These are phyloP conservation scores for Butyriboletus loyo DNA, from an alignment of 768 basidiomycete species.

Conservation along the genomic window DNA sequence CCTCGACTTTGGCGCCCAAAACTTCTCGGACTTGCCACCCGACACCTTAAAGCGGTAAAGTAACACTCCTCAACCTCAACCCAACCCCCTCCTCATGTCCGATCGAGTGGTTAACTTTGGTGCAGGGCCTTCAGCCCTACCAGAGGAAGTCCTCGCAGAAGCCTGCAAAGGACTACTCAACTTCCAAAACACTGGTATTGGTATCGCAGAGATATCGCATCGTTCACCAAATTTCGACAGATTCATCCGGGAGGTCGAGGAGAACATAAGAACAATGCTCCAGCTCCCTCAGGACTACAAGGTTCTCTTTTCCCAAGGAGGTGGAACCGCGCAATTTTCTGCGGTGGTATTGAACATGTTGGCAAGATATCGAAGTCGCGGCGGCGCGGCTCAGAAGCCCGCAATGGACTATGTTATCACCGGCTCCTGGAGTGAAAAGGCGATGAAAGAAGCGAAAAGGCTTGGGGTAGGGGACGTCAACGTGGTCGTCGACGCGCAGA, in stretches of 20 bases:
- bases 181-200: slow-evolving; percentile 88
- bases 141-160: slow-evolving; percentile 79
- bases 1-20: neutral
- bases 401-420: slow-evolving; percentile 87
- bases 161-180: slow-evolving; percentile 85
- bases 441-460: slow-evolving; percentile 75
- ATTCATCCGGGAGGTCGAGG: slow-evolving; percentile 60
- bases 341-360: slow-evolving; percentile 90
- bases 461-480: slow-evolving; percentile 59
- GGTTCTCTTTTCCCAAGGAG: slow-evolving; percentile 93
- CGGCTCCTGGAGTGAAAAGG: slow-evolving; percentile 90
- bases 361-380: slow-evolving; percentile 74
- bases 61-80: neutral
- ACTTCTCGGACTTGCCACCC: neutral
- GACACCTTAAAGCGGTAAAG: neutral
- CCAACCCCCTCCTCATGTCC: slow-evolving; percentile 18
- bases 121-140: slow-evolving; percentile 91
- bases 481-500: slow-evolving; percentile 68
- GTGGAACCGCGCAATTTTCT: slow-evolving; percentile 89
- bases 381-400: slow-evolving; percentile 55
- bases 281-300: slow-evolving; percentile 78
- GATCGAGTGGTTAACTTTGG: slow-evolving; percentile 82
- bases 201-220: slow-evolving; percentile 94
- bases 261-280: slow-evolving; percentile 72
- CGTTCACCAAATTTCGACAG: slow-evolving; percentile 85